Conservation (phyloP, 306 rosid species). For the Vigna unguiculata region DNA sequence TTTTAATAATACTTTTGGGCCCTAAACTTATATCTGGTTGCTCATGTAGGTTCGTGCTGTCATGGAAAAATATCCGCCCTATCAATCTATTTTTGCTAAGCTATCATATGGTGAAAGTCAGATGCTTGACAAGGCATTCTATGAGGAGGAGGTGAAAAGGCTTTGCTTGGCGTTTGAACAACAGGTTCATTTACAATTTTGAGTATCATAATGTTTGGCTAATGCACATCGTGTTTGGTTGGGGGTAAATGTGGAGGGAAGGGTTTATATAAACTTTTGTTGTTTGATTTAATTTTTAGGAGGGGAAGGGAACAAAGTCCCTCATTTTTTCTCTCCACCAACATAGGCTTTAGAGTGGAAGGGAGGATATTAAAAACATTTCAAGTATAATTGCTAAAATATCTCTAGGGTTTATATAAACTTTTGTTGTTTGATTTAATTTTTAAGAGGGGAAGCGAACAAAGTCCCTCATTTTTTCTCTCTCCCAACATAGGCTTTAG, state of each 20-base stretch:
- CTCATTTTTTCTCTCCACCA: not conserved
- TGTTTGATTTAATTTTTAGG: not conserved
- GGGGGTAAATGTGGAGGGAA: not conserved
- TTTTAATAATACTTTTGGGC: constrained; percentile 16
- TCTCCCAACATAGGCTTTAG: not conserved
- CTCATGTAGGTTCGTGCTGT: constrained; percentile 78
- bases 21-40: constrained; percentile 34
- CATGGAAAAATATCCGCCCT: constrained; percentile 96
- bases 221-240: not conserved
- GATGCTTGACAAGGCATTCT: constrained; percentile 98
- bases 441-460: not conserved
- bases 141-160: constrained; percentile 99
- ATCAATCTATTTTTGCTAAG: constrained; percentile 88
- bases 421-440: not conserved
- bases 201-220: not conserved
- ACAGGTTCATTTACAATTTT: constrained; percentile 63
- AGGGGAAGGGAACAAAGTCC: not conserved
- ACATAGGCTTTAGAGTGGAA: not conserved
- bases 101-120: constrained; percentile 95
- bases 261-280: not conserved
- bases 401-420: no score
- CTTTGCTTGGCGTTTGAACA: constrained; percentile 96
- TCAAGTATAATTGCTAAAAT: not conserved
- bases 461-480: not conserved
- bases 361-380: not conserved